A percentile compares a stretch with the other conserved stretches of the same genome.
Conservation (phyloP, 441 rosid species). For the Caryocar brasiliense region DNA sequence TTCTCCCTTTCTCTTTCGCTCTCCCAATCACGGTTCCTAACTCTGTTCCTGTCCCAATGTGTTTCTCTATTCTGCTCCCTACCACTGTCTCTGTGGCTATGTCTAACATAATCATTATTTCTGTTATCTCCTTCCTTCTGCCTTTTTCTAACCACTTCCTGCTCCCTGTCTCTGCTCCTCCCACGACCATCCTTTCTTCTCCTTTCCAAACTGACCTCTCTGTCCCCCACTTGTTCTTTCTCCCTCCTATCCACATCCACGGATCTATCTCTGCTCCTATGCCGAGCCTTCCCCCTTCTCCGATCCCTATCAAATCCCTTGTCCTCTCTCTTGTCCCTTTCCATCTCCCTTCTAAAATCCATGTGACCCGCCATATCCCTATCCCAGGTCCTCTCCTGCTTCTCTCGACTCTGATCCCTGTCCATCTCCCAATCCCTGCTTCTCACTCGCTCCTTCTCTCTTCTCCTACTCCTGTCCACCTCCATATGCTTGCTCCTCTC, state of each 20-base stretch:
- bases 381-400: constrained; percentile 43
- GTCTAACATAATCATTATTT: constrained; percentile 25
- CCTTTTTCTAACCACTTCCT: constrained; percentile 18
- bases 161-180: constrained; percentile 28
- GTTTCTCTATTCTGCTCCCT: constrained; percentile 22
- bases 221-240: constrained; percentile 15
- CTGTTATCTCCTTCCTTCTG: constrained; percentile 18
- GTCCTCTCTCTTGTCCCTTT: constrained; percentile 19
- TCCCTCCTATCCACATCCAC: constrained; percentile 11
- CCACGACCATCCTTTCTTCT: constrained; percentile 32
- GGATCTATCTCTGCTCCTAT: constrained; percentile 30
- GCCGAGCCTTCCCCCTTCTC: constrained; percentile 27
- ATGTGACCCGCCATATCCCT: too few relatives aligned
- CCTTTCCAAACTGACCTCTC: constrained; percentile 20
- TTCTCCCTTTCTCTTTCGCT: constrained; percentile 24
- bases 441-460: constrained; percentile 27
- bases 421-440: constrained; percentile 25
- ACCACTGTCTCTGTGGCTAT: constrained; percentile 22
- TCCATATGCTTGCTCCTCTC: constrained; percentile 33
- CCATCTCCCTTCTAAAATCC: constrained; percentile 17
- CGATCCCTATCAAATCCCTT: constrained; percentile 21
- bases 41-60: constrained; percentile 25
- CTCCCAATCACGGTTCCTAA: not conserved
- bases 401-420: constrained; percentile 30
- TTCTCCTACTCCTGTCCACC: constrained; percentile 16